phyloP scores from a whole-genome alignment of 441 rosid genomes.

The Sinapis alba region DNA sequence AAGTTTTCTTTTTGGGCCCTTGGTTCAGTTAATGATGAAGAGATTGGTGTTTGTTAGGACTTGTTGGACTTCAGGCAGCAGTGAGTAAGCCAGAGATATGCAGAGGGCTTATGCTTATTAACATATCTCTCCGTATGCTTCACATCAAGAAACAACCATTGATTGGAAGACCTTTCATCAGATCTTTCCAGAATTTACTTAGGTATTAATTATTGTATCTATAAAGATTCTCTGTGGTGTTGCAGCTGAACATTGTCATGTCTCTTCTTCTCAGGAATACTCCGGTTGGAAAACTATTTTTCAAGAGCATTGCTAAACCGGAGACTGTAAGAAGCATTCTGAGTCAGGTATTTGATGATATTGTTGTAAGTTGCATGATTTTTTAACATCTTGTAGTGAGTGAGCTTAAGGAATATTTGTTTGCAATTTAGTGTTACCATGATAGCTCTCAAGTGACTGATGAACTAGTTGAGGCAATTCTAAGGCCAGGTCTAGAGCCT shows the following conservation, averaged over 20 bases:
- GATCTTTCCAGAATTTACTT: slow-evolving; percentile 77
- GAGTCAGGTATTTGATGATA: slow-evolving; percentile 55
- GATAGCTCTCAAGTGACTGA: slow-evolving; percentile 86
- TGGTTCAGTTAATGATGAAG: slow-evolving; percentile 17
- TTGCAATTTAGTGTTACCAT: slow-evolving; percentile 68
- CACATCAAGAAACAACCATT: slow-evolving; percentile 87
- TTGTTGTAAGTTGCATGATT: background rate
- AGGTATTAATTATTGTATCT: slow-evolving; percentile 47
- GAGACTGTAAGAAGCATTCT: slow-evolving; percentile 74
- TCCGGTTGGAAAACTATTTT: slow-evolving; percentile 64
- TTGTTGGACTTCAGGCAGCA: slow-evolving; percentile 96
- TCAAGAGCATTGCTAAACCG: slow-evolving; percentile 62
- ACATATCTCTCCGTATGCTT: slow-evolving; percentile 89
- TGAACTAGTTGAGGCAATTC: slow-evolving; percentile 75
- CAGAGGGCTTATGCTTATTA: slow-evolving; percentile 65
- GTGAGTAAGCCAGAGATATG: slow-evolving; percentile 67
- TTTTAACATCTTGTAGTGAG: background rate
- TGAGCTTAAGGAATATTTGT: slow-evolving; percentile 18
- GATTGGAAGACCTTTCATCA: slow-evolving; percentile 76
- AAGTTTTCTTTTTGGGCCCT: background rate
- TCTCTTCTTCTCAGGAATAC: slow-evolving; percentile 62
- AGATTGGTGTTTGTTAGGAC: slow-evolving; percentile 48
- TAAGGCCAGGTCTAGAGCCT: slow-evolving; percentile 84
- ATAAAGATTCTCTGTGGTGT: background rate
- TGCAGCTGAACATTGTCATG: slow-evolving; percentile 16